Base-by-base conservation (phyloP, 768 basidiomycete species). In the Lactifluus echinatus region DNA sequence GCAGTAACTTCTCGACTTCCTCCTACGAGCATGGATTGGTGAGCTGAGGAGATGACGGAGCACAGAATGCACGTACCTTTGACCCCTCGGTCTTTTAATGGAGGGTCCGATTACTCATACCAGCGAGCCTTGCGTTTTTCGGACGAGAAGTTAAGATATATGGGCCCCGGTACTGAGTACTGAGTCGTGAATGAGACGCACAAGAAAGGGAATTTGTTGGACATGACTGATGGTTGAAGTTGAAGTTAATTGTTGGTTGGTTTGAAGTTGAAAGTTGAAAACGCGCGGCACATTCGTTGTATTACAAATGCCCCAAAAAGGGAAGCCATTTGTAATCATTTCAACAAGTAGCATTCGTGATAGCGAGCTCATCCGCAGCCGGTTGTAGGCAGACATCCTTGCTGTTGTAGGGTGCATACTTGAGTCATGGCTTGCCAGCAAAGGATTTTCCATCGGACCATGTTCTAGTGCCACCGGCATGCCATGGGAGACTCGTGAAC, bases 71-170 rank as follows among this genome's bases (percentile, higher is more conserved):
- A n/a, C n/a, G n/a, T n/a, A n/a, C n/a, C n/a, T n/a, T n/a, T n/a
- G n/a, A n/a, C n/a, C n/a, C 96, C 71, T 98, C 96, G 17, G 95
- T 97, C 77, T 99, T 73, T 97, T 97, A 73, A 98, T 99, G 50
- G 93, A 93, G 6, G 96, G 96, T 99, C 96, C 48, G 98, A 75
- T 96, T 96, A 97, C 74, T 97, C 95, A 68, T 95, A 97, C 95
- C 95, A 97, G 37, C 93, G 88, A 1, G 92, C 92, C 72, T 99
- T 99, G 93, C 2, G 96, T 99, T 73, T 99, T 99, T 63, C 96
- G 84, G 33, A 98, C 96, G 50, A 99, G 82, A 28, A 99, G 77
- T 33, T 94, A 98, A 10, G 93, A 96, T 69, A 99, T 98, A 66
- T 95, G 93, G 28, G 95, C 95, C 94, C 91, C 89, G n/a, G n/a